These are phyloP conservation scores for Chlamydomonas sp. DNA, from an alignment of 139 green algal species.

Conservation along the genomic window DNA sequence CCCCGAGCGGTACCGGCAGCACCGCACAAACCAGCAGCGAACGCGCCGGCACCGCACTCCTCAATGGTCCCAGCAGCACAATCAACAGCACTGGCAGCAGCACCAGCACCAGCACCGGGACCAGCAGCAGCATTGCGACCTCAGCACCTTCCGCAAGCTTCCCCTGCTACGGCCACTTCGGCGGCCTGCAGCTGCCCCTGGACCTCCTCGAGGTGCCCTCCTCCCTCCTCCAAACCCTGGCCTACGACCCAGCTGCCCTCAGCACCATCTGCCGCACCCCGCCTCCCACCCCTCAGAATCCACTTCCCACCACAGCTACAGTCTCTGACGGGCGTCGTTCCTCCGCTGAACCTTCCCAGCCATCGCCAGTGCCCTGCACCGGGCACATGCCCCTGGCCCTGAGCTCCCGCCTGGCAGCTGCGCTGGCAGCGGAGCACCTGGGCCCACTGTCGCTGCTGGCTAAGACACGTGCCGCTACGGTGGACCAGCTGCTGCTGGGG, in stretches of 20 bases:
- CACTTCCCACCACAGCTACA: neutral
- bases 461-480: neutral
- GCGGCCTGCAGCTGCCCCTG: constrained; percentile 25
- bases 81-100: too few relatives aligned
- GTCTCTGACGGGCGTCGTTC: neutral
- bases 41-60: too few relatives aligned
- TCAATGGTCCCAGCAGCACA: too few relatives aligned
- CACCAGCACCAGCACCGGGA: neutral
- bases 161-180: constrained; percentile 19
- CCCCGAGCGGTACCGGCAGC: too few relatives aligned
- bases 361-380: too few relatives aligned
- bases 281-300: neutral
- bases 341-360: neutral
- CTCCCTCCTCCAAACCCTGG: constrained; percentile 8
- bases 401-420: neutral
- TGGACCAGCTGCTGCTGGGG: constrained; percentile 2
- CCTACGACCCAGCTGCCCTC: constrained; percentile 5
- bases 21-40: too few relatives aligned
- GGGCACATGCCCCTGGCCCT: neutral
- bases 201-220: constrained; percentile 38
- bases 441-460: neutral
- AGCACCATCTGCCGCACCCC: neutral
- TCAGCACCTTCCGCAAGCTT: too few relatives aligned
- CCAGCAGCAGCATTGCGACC: neutral
- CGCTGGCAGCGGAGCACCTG: constrained; percentile 8